Evolutionary conservation across 768 basidiomycete genomes (phyloP).

Genomic region (Rhizopogon vulgaris): DNA sequence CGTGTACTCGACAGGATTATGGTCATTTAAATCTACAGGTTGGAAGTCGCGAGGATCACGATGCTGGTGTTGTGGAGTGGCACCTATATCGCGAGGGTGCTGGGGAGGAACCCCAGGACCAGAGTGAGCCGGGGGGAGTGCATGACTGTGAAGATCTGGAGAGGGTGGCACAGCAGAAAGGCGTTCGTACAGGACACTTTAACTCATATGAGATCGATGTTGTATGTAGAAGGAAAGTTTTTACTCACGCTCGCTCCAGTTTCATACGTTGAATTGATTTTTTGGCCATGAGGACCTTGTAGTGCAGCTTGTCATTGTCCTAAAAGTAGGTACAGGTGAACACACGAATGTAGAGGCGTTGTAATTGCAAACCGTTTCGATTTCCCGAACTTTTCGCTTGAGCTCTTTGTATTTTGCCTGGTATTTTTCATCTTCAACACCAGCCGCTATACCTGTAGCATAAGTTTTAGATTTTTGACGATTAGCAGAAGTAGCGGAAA

Average conservation of each 20-base stretch:
- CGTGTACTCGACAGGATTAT: conserved; percentile 42
- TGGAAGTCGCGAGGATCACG: conserved; percentile 34
- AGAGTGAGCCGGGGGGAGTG: conserved; percentile 26
- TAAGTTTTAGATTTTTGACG: conserved; percentile 45
- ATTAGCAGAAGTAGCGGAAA: conserved; percentile 24
- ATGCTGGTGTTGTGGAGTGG: conserved; percentile 16
- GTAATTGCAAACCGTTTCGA: conserved; percentile 55
- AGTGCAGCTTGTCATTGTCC: conserved; percentile 87
- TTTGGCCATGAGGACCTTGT: conserved; percentile 74
- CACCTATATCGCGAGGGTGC: conserved; percentile 17
- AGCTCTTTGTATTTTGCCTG: conserved; percentile 85
- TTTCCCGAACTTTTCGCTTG: conserved; percentile 83
- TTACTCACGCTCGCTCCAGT: conserved; percentile 79
- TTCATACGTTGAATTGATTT: conserved; percentile 83
- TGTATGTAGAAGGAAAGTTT: conserved; percentile 1
- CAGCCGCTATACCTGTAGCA: conserved; percentile 62
- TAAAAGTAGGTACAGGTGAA: conserved; percentile 23
- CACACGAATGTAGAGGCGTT: conserved; percentile 1
- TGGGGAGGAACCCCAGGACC: conserved; percentile 32
- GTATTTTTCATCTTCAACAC: conserved; percentile 83
- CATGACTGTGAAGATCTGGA: conserved; percentile 40
- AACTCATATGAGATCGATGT: conserved; percentile 20
- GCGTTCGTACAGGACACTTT: conserved; percentile 74
- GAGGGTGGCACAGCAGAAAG: conserved; percentile 56
- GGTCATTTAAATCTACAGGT: conserved; percentile 41